A percentile compares a stretch with the other conserved stretches of the same genome.
Evolutionary conservation across 371 early-diverging fungal species (phyloP).

Genomic region (Fennellomyces sp.): DNA sequence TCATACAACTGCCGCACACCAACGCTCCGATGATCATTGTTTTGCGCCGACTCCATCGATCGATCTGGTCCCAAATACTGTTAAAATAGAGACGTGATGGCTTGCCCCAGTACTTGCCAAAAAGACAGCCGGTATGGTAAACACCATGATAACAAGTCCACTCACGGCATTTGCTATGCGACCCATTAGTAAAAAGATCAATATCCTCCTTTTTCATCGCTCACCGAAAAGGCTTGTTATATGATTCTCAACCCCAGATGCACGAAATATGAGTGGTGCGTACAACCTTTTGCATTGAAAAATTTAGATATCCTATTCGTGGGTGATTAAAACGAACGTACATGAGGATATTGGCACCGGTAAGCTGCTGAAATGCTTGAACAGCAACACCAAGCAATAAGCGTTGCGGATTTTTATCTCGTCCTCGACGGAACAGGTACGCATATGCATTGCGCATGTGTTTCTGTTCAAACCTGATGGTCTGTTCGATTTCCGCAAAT

Average conservation of each 20-base stretch:
- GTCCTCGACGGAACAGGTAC: slow-evolving; percentile 10
- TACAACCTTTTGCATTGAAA: slow-evolving; percentile 5
- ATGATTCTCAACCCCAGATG: not conserved
- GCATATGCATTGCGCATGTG: slow-evolving; percentile 42
- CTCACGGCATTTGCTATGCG: slow-evolving; percentile 8
- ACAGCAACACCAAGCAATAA: slow-evolving; percentile 68
- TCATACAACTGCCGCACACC: slow-evolving; percentile 40
- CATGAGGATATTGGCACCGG: slow-evolving; percentile 78
- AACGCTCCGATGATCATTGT: slow-evolving; percentile 56
- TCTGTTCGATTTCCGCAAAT: slow-evolving; percentile 72
- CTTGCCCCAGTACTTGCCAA: not conserved
- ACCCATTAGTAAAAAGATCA: not conserved
- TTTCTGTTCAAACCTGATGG: slow-evolving; percentile 71
- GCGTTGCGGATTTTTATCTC: slow-evolving; percentile 57
- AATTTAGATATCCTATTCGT: not conserved
- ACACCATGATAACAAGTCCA: slow-evolving; percentile 5
- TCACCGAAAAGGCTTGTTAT: slow-evolving; percentile 3
- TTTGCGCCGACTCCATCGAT: slow-evolving; percentile 67
- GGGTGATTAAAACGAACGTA: slow-evolving; percentile 37
- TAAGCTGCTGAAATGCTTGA: slow-evolving; percentile 77
- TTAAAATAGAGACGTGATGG: too few relatives aligned
- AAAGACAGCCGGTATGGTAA: slow-evolving; percentile 8
- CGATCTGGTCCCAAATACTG: slow-evolving; percentile 58
- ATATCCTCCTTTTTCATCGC: not conserved
- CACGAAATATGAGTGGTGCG: slow-evolving; percentile 6